Evolutionary conservation across 495 filamentous ascomycete genomes (phyloP).

Genomic region (Annulohypoxylon maeteangense): DNA sequence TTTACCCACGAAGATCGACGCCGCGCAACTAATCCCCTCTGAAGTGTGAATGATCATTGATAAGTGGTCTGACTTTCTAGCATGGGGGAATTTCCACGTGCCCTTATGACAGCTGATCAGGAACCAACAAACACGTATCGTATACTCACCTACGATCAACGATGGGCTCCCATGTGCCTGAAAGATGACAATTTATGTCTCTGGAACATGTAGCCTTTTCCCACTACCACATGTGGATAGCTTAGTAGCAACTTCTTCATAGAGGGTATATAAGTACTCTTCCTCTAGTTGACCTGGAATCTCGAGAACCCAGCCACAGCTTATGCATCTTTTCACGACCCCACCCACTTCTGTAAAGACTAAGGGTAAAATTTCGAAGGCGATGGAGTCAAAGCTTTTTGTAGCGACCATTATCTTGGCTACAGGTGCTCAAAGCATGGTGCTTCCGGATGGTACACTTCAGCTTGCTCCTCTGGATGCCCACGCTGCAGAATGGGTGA

Average conservation of each 20-base stretch:
- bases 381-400: slow-evolving; percentile 29
- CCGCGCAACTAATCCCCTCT: background rate
- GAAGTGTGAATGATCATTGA: background rate
- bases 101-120: background rate
- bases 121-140: background rate
- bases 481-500: slow-evolving; percentile 35
- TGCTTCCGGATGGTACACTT: slow-evolving; percentile 27
- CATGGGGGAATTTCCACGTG: background rate
- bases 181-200: background rate
- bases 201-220: background rate
- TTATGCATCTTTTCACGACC: background rate
- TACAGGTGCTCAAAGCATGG: slow-evolving; percentile 10
- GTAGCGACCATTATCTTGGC: slow-evolving; percentile 28
- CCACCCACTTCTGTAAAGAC: background rate
- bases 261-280: background rate
- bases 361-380: background rate
- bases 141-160: background rate
- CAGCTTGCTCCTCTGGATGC: slow-evolving; percentile 33
- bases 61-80: background rate
- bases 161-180: background rate
- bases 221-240: background rate
- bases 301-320: background rate
- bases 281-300: background rate
- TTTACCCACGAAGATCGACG: slow-evolving; percentile 31
- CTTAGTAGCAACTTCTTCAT: background rate